Percentiles rank a stretch among this genome's conserved stretches.
Conservation (phyloP, 164 flowering plant species). For the Taxillus chinensis region DNA sequence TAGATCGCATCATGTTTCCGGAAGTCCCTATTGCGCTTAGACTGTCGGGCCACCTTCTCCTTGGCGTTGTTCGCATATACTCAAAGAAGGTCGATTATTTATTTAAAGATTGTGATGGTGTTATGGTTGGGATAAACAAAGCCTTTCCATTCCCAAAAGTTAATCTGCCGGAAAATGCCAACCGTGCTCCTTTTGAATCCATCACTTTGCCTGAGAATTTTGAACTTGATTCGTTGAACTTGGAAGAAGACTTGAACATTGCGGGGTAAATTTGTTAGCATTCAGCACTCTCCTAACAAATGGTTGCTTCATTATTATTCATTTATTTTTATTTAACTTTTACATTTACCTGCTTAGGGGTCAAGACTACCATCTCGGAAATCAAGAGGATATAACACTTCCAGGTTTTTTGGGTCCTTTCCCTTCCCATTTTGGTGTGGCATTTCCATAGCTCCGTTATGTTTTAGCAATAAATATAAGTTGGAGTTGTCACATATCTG, state of each 20-base stretch:
- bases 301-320: not conserved
- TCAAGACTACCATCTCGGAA: slow-evolving; percentile 45
- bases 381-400: slow-evolving; percentile 68
- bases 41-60: slow-evolving; percentile 71
- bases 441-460: not conserved
- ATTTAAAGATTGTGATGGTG: slow-evolving; percentile 47
- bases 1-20: slow-evolving; percentile 71
- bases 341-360: slow-evolving; percentile 22
- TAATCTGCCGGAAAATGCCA: slow-evolving; percentile 58
- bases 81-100: slow-evolving; percentile 81
- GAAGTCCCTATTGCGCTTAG: slow-evolving; percentile 84
- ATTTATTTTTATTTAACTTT: not conserved
- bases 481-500: not conserved
- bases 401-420: slow-evolving; percentile 28
- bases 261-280: slow-evolving; percentile 24
- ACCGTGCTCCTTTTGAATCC: slow-evolving; percentile 53
- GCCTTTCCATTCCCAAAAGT: slow-evolving; percentile 28
- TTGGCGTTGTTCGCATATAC: slow-evolving; percentile 89
- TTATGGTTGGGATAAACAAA: slow-evolving; percentile 27
- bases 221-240: slow-evolving; percentile 57
- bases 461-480: not conserved
- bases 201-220: slow-evolving; percentile 66
- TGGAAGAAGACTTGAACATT: slow-evolving; percentile 20
- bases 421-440: not conserved
- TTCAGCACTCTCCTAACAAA: not conserved